Conservation (phyloP, 768 basidiomycete species). For the Postia placenta region DNA sequence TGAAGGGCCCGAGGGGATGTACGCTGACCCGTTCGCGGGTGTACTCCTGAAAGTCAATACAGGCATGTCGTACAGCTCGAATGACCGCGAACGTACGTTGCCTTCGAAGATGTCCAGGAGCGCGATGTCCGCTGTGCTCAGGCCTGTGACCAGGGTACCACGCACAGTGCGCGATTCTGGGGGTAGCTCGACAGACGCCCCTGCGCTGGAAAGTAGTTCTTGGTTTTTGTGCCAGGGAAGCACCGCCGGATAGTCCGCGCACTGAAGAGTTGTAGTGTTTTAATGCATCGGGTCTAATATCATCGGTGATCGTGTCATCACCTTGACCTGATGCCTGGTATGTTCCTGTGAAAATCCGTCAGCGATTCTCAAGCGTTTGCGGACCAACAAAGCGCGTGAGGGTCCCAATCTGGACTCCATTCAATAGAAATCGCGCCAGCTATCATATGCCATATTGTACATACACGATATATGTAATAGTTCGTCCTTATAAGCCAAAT, state of each 20-base stretch:
- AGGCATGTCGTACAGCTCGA: background rate
- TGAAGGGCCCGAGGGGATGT: conserved; percentile 44
- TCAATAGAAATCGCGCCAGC: too few species aligned
- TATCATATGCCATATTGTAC: too few species aligned
- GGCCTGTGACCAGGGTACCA: conserved; percentile 73
- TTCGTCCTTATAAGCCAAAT: background rate
- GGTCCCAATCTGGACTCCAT: too few species aligned
- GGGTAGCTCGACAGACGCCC: conserved; percentile 40
- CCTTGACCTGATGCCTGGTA: conserved; percentile 77
- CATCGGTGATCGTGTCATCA: conserved; percentile 21
- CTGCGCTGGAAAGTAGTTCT: conserved; percentile 33
- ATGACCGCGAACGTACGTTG: conserved; percentile 37
- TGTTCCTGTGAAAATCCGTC: too few species aligned
- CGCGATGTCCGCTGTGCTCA: conserved; percentile 57
- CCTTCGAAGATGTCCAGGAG: conserved; percentile 82
- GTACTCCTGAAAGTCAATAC: conserved; percentile 61
- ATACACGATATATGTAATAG: too few species aligned
- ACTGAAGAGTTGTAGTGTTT: conserved; percentile 30
- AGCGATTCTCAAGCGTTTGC: too few species aligned
- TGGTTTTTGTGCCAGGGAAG: conserved; percentile 50
- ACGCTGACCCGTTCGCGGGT: conserved; percentile 45
- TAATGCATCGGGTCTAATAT: too few species aligned
- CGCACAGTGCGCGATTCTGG: conserved; percentile 65
- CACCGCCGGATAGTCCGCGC: conserved; percentile 80
- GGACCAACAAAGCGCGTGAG: too few species aligned